Percentiles rank a stretch among this genome's conserved stretches.
phyloP scores from a whole-genome alignment of 1,284 basidiomycete species.

The Cryptococcus floricola region DNA sequence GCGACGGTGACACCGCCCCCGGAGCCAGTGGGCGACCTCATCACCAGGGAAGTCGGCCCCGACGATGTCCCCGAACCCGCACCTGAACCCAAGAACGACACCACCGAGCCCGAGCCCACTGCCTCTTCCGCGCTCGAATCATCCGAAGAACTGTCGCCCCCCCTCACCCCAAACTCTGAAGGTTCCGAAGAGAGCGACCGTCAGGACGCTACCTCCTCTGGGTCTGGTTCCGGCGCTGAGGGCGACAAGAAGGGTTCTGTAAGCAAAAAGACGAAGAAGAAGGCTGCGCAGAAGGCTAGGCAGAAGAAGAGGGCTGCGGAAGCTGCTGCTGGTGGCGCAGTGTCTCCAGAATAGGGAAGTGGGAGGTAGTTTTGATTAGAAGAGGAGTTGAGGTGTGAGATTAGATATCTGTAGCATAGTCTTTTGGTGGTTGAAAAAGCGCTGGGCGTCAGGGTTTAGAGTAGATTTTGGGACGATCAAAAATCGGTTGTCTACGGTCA shows the following conservation, averaged over 20 bases:
- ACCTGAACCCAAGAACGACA: background rate
- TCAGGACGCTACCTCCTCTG: background rate
- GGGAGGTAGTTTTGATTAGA: too few relatives aligned
- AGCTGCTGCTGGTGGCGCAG: background rate
- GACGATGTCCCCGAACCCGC: background rate
- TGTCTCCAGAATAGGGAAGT: too few relatives aligned
- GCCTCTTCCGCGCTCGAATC: background rate
- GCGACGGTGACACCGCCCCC: background rate
- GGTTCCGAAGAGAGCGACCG: background rate
- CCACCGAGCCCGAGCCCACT: background rate
- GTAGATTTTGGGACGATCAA: too few relatives aligned
- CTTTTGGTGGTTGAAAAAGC: too few relatives aligned
- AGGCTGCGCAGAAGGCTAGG: background rate
- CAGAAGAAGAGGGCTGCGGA: slow-evolving; percentile 3
- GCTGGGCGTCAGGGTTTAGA: too few relatives aligned
- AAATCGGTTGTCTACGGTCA: too few relatives aligned
- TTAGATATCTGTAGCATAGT: too few relatives aligned
- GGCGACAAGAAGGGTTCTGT: background rate
- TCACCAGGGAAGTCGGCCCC: background rate
- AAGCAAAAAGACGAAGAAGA: background rate
- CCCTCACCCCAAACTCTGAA: background rate
- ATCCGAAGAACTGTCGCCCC: background rate
- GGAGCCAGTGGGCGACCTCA: background rate
- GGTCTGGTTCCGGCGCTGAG: background rate
- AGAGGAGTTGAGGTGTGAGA: too few relatives aligned